Evolutionary conservation across 345 rosid genomes (phyloP), one percentile per base, ranked within the genome.

Genomic region (Eucalyptus erythrocorys): DNA sequence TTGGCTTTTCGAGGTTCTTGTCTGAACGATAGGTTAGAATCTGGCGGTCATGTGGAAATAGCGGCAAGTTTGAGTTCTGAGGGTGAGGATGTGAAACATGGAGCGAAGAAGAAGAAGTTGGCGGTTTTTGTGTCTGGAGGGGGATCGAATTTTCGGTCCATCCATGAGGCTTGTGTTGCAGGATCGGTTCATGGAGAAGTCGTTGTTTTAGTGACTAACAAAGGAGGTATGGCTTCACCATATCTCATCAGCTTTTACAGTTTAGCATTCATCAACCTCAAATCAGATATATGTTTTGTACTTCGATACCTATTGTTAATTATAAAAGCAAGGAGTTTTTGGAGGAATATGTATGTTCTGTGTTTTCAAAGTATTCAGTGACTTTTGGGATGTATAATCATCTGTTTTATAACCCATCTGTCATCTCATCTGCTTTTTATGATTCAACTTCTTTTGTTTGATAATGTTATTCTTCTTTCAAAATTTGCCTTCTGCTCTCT

Each of bases 91-190:
- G 47, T 11, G 30, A 76, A 76, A 76, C 47, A 40, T 76, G 47
- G 47, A 76, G 47, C 6, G 55, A 88, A 13, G 86, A 95, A 13
- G 86, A 95, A 97, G 90, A 96, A 91, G 88, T 93, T 96, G 27
- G 97, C 95, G 3, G 98, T 96, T 80, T 97, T 97, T 87, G 97
- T 96, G 21, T 97, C 99, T 1, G 99, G 99, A 53, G 99, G 98
- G 27, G 99, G 99, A 14, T 97, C 99, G 0, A 97, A 96, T 89
- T 97, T 97, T 90, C 94, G 91, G 87, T 92, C 95, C 12, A 93
- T 97, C 88, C 96, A 96, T 32, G 92, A 94, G n/a, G 98, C 96
- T 14, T 97, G 99, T 59, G 55, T 87, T 86, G 89, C 88, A 32
- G 97, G 97, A 45, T 90, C 89, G 30, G 89, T 94, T 90, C 90